Conservation (phyloP, 2,329 filamentous ascomycete genomes). For the Teratosphaeria nubilosa region DNA sequence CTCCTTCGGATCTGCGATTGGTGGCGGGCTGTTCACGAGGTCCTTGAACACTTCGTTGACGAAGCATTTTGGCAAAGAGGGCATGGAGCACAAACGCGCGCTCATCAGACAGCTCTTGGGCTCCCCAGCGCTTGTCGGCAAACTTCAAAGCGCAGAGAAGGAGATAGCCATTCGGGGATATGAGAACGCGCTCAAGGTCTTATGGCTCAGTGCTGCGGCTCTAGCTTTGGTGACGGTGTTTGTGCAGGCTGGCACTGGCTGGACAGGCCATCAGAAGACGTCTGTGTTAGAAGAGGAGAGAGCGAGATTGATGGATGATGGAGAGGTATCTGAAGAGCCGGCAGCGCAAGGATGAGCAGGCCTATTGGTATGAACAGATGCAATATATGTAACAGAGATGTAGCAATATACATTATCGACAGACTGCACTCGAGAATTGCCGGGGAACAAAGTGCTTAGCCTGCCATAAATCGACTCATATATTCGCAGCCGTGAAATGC, state of each 20-base stretch:
- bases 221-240: constrained; percentile 40
- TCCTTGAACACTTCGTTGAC: constrained; percentile 47
- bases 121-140: constrained; percentile 46
- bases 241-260: constrained; percentile 50
- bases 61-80: constrained; percentile 44
- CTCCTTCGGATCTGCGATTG: constrained; percentile 69
- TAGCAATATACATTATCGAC: too few relatives aligned
- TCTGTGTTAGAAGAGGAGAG: not conserved
- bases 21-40: constrained; percentile 64
- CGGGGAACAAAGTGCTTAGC: too few relatives aligned
- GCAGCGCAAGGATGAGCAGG: not conserved
- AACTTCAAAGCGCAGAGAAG: constrained; percentile 39
- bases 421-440: too few relatives aligned
- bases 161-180: constrained; percentile 45
- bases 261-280: constrained; percentile 24
- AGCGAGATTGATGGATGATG: not conserved
- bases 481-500: too few relatives aligned
- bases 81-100: constrained; percentile 29
- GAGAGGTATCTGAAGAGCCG: not conserved
- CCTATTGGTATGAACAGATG: too few relatives aligned
- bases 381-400: too few relatives aligned
- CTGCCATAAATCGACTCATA: too few relatives aligned
- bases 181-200: constrained; percentile 40
- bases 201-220: constrained; percentile 44
- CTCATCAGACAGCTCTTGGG: constrained; percentile 48